Conservation (phyloP, 2,329 filamentous ascomycete species). For the Fusarium xyrophilum region DNA sequence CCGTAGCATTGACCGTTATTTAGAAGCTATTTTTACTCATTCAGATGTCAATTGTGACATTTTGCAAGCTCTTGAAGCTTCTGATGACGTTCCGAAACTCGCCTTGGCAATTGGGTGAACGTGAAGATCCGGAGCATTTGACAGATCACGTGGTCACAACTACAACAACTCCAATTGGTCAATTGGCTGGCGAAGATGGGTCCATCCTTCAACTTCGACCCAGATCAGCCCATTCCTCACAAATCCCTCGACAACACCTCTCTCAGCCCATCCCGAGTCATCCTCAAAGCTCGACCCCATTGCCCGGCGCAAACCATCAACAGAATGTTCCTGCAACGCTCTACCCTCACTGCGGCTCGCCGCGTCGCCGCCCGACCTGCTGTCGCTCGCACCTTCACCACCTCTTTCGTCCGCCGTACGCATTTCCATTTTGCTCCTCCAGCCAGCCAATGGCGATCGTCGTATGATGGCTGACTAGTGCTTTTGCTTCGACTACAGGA, state of each 20-base stretch:
- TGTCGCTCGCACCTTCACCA: constrained; percentile 66
- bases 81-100: constrained; percentile 23
- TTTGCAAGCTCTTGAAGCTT: constrained; percentile 10
- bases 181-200: constrained; percentile 45
- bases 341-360: constrained; percentile 66
- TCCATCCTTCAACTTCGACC: constrained; percentile 45
- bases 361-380: constrained; percentile 61
- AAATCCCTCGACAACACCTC: constrained; percentile 55
- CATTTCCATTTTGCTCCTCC: constrained; percentile 37
- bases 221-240: constrained; percentile 56
- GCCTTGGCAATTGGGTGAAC: constrained; percentile 24
- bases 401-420: constrained; percentile 67
- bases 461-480: constrained; percentile 45
- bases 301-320: constrained; percentile 35
- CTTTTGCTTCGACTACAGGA: constrained; percentile 41
- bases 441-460: constrained; percentile 39
- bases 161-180: constrained; percentile 44
- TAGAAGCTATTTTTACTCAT: neutral
- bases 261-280: constrained; percentile 37
- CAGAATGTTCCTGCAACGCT: constrained; percentile 68
- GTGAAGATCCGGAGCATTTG: constrained; percentile 24
- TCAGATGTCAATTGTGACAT: neutral
- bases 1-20: fast-evolving
- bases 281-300: constrained; percentile 34
- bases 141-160: constrained; percentile 45